These are phyloP conservation scores for Uncinocarpus reesii DNA, from an alignment of 2,329 filamentous ascomycete genomes.

Conservation along the genomic window DNA sequence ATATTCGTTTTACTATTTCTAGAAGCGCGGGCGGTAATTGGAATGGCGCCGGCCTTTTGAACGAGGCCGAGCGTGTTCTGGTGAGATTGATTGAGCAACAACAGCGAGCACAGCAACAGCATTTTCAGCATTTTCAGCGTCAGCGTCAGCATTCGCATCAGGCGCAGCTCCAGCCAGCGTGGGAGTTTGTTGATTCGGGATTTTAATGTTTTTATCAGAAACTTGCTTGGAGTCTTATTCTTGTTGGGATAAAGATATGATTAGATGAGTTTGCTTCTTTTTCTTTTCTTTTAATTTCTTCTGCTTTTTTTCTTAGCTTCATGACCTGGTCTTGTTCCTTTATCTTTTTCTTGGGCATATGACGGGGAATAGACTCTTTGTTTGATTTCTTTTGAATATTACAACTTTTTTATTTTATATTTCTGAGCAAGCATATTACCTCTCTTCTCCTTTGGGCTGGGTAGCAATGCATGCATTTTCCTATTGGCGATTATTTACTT, in stretches of 20 bases:
- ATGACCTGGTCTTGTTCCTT: no score
- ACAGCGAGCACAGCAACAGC: constrained; percentile 5
- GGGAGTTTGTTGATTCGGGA: constrained; percentile 7
- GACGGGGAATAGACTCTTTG: not conserved
- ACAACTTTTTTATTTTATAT: no score
- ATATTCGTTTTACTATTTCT: constrained; percentile 20
- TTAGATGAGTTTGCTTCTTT: constrained; percentile 3
- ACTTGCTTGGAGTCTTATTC: not conserved
- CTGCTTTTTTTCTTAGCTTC: not conserved
- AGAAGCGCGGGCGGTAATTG: constrained; percentile 18
- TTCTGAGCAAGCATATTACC: no score
- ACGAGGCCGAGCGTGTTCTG: constrained; percentile 27
- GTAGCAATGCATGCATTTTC: not conserved
- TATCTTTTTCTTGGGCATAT: no score
- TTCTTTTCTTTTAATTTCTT: not conserved
- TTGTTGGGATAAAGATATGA: constrained; percentile 1
- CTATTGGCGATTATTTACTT: not conserved
- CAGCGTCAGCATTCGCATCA: constrained; percentile 1
- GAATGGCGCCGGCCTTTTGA: constrained; percentile 27
- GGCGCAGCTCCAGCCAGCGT: constrained; percentile 1
- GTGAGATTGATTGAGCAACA: constrained; percentile 22
- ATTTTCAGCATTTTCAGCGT: not conserved
- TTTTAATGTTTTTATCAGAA: not conserved
- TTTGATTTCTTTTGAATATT: not conserved
- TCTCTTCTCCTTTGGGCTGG: not conserved